Evolutionary conservation across 2,329 filamentous ascomycete genomes (phyloP), one percentile per base, ranked within the genome.

Genomic region (Helotiales sp.): DNA sequence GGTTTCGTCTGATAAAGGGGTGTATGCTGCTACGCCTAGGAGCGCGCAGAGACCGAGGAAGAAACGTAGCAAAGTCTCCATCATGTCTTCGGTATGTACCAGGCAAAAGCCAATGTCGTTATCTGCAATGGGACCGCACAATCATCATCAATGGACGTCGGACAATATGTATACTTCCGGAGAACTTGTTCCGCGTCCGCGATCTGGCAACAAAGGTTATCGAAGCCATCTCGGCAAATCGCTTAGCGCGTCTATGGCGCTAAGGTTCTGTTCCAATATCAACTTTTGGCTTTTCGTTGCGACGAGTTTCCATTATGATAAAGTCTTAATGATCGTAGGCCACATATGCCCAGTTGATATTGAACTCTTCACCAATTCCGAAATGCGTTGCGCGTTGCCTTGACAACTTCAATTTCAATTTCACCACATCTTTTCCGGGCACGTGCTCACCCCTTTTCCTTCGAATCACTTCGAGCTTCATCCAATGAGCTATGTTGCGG

Each of bases 1-100:
- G 31, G 89, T 87, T 56, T 84, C 81, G 75, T 96, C 89, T 33
- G 91, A 90, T 57, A 98, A 79, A 24, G 78, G 61, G 12, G 67
- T 67, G 58, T 68, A 66, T 59, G 66, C 69, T 17, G 49, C 50
- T 19, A 63, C 63, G 34, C 36, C 36, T n/a, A 64, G 56, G 30
- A 66, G 38, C 12, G 57, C 44, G 50, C 50, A 58, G 24, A 63
- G 52, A 3, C 66, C n/a, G 13, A 65, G 55, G 33, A 66, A 40
- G 1, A 58, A 31, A 47, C 31, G 59, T 17, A 62, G 34, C 31
- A 64, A 31, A 25, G 38, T 52, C 22, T 55, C 50, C 62, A 68
- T 66, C 22, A 19, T 67, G 44, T 49, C 46, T 13, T 57, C 31
- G n/a, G n/a, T n/a, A n/a, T n/a, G 3, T 54, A 15, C 19, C 57